A percentile compares a stretch with the other conserved stretches of the same genome.
phyloP scores from a whole-genome alignment of 139 green algal genomes.

The Coelastrella sp. region DNA sequence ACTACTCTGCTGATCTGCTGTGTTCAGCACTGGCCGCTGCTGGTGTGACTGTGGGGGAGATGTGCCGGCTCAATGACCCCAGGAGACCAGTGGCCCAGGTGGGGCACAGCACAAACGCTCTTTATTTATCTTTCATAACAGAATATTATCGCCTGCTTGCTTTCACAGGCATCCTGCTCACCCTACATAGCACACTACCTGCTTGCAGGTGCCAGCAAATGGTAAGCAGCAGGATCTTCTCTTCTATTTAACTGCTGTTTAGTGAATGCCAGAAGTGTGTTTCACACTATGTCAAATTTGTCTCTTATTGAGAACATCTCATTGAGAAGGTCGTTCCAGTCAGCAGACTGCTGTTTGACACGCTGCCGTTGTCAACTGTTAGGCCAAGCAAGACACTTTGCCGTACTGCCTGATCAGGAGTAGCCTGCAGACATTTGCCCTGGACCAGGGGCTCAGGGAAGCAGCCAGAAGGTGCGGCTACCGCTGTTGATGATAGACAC shows the following conservation, averaged over 20 bases:
- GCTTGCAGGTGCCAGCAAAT: no score
- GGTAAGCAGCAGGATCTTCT: no score
- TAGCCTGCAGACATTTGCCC: not conserved
- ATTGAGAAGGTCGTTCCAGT: no score
- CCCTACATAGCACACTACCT: no score
- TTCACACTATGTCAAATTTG: no score
- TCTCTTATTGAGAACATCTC: no score
- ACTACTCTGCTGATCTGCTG: slow-evolving; percentile 37
- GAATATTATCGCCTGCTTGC: no score
- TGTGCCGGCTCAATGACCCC: slow-evolving; percentile 19
- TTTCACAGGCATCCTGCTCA: no score
- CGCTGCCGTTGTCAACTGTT: not conserved
- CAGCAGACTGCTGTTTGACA: not conserved
- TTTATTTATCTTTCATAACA: no score
- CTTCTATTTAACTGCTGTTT: no score
- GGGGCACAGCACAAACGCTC: not conserved
- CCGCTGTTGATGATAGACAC: not conserved
- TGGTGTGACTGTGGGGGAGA: not conserved
- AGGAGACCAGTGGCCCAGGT: slow-evolving; percentile 19
- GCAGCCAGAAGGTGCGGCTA: not conserved
- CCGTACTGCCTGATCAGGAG: not conserved
- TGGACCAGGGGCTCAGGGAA: not conserved
- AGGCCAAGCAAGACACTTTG: slow-evolving; percentile 3
- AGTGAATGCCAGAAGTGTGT: no score
- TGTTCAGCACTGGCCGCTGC: slow-evolving; percentile 1